These are phyloP conservation scores for Haberlea rhodopensis DNA, from an alignment of 257 asterid species.

Conservation along the genomic window DNA sequence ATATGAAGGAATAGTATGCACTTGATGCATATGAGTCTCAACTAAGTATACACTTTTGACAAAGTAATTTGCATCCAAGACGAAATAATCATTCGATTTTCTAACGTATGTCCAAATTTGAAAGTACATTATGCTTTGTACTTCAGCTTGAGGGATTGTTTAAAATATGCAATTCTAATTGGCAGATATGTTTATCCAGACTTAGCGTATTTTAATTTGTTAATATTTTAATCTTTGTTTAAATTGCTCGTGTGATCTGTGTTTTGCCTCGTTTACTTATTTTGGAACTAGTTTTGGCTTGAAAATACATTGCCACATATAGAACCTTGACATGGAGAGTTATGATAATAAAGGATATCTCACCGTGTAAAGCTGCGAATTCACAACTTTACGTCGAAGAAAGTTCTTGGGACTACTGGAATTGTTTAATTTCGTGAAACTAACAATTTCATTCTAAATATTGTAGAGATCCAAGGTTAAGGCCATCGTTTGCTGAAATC, in stretches of 20 bases:
- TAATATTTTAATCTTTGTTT: too few species aligned
- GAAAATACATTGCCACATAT: neutral
- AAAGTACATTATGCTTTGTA: too few species aligned
- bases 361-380: neutral
- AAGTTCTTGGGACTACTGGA: neutral
- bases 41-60: neutral
- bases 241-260: neutral
- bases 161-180: neutral
- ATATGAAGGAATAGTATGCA: neutral
- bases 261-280: neutral
- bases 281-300: neutral
- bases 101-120: too few species aligned
- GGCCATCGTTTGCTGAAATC: slow-evolving; percentile 89
- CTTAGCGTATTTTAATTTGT: too few species aligned
- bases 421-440: neutral
- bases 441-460: neutral
- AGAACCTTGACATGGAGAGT: neutral
- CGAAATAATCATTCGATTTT: neutral
- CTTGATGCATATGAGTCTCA: neutral
- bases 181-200: neutral
- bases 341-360: neutral
- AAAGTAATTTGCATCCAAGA: neutral
- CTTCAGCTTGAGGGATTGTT: neutral
- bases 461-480: slow-evolving; percentile 69
- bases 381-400: neutral